phyloP scores from a whole-genome alignment of 495 filamentous ascomycete genomes.

The Daldinia grandis region DNA sequence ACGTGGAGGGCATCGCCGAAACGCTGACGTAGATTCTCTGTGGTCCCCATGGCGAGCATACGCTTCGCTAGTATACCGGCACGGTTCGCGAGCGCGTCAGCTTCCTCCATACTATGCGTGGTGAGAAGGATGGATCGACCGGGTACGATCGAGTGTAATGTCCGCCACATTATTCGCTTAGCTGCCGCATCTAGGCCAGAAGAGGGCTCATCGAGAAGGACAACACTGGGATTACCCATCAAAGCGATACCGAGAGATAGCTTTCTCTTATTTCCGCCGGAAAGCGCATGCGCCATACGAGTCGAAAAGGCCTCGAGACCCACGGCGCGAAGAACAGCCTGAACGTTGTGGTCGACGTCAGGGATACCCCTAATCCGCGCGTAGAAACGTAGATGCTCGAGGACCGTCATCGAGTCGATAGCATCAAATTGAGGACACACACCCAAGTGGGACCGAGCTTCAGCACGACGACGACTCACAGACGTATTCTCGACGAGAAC shows the following conservation, averaged over 20 bases:
- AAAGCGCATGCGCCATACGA: conserved; percentile 71
- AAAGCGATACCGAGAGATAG: conserved; percentile 77
- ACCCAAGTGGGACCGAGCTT: conserved; percentile 75
- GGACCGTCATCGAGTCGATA: conserved; percentile 74
- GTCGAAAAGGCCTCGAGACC: conserved; percentile 65
- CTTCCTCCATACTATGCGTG: conserved; percentile 86
- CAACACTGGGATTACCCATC: conserved; percentile 76
- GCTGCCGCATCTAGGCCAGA: conserved; percentile 76
- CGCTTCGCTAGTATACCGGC: conserved; percentile 75
- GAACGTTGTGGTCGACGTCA: conserved; percentile 69
- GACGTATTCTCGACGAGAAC: conserved; percentile 78
- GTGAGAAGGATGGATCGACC: conserved; percentile 73
- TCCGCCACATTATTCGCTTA: conserved; percentile 80
- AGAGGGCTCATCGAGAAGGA: conserved; percentile 76
- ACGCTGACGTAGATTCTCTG: conserved; percentile 63
- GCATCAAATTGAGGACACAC: conserved; percentile 80
- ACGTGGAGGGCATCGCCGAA: conserved; percentile 71
- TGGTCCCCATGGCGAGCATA: conserved; percentile 76
- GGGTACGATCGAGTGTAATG: conserved; percentile 63
- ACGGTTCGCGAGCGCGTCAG: conserved; percentile 73
- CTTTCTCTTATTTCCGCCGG: conserved; percentile 79
- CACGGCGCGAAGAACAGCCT: conserved; percentile 65
- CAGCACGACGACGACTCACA: conserved; percentile 68
- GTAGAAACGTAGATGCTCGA: conserved; percentile 78
- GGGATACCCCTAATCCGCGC: conserved; percentile 73